Conservation (phyloP, 2,329 filamentous ascomycete genomes). For the Penicillium expansum region DNA sequence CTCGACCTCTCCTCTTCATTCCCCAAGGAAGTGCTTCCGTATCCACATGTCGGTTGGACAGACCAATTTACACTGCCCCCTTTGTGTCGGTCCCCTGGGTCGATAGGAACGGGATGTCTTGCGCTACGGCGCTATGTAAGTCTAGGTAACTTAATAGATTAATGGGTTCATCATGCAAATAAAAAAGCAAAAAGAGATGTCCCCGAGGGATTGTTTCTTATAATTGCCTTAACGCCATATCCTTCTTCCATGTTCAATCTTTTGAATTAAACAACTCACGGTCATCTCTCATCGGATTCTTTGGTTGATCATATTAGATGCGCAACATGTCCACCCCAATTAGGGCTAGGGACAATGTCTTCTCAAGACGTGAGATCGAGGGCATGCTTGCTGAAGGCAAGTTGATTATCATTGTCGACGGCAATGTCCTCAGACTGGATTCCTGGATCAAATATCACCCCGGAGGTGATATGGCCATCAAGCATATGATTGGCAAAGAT, state of each 20-base stretch:
- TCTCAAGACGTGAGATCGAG: conserved; percentile 58
- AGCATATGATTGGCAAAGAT: conserved; percentile 88
- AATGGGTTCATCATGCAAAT: background rate
- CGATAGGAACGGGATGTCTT: conserved; percentile 5
- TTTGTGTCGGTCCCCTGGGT: conserved; percentile 8
- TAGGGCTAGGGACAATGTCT: conserved; percentile 15
- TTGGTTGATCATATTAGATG: conserved; percentile 1
- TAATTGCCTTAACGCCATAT: background rate
- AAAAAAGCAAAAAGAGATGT: background rate
- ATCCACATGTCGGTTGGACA: conserved; percentile 10
- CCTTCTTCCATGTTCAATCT: background rate
- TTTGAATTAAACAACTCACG: background rate
- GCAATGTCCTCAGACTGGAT: conserved; percentile 79
- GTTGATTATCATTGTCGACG: conserved; percentile 74
- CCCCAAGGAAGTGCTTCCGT: conserved; percentile 7
- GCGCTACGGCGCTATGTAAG: conserved; percentile 3
- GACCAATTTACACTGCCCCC: conserved; percentile 17
- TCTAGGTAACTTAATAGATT: conserved; percentile 9
- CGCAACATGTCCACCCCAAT: background rate
- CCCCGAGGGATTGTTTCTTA: background rate
- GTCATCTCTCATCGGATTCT: background rate
- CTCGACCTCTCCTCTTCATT: background rate
- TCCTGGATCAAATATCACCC: conserved; percentile 86
- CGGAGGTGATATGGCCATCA: conserved; percentile 81
- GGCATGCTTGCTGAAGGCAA: conserved; percentile 75